These are phyloP conservation scores for Rhizodiscina lignyota DNA, from an alignment of 495 filamentous ascomycete genomes.

Conservation along the genomic window DNA sequence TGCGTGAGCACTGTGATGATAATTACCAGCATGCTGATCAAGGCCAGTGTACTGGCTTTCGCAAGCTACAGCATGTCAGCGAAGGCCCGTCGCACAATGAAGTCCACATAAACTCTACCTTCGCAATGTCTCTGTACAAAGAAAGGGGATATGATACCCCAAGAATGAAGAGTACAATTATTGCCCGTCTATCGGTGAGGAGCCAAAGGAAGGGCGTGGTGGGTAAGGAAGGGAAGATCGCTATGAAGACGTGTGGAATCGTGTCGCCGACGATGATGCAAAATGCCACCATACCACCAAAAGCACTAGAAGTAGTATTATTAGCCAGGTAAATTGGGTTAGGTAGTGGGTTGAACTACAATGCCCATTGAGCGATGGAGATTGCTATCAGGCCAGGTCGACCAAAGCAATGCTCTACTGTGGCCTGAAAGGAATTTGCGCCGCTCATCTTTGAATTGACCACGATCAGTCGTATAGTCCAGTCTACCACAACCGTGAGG, in stretches of 20 bases:
- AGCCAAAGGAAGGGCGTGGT: constrained; percentile 65
- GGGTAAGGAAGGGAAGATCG: constrained; percentile 60
- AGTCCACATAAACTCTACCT: too few relatives aligned
- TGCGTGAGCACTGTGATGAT: constrained; percentile 80
- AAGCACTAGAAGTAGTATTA: constrained; percentile 37
- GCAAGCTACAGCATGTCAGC: constrained; percentile 48
- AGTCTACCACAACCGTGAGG: constrained; percentile 77
- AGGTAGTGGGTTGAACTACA: constrained; percentile 38
- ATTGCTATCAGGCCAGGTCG: constrained; percentile 77
- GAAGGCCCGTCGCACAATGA: neutral
- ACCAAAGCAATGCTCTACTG: constrained; percentile 87
- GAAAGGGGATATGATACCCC: constrained; percentile 84
- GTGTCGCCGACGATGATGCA: constrained; percentile 93
- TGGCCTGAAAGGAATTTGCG: constrained; percentile 82
- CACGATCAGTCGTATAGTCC: constrained; percentile 94
- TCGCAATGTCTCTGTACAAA: constrained; percentile 91
- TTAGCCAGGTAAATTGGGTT: neutral
- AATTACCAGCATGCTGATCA: constrained; percentile 84
- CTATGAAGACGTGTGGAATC: constrained; percentile 74
- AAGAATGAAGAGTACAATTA: constrained; percentile 73
- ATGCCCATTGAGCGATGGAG: constrained; percentile 83
- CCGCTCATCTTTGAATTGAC: constrained; percentile 90
- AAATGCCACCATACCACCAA: constrained; percentile 96
- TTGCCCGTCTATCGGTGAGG: constrained; percentile 59
- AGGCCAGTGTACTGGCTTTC: constrained; percentile 81